phyloP scores from a whole-genome alignment of 2,329 filamentous ascomycete species.

The Xylariaceae sp. region DNA sequence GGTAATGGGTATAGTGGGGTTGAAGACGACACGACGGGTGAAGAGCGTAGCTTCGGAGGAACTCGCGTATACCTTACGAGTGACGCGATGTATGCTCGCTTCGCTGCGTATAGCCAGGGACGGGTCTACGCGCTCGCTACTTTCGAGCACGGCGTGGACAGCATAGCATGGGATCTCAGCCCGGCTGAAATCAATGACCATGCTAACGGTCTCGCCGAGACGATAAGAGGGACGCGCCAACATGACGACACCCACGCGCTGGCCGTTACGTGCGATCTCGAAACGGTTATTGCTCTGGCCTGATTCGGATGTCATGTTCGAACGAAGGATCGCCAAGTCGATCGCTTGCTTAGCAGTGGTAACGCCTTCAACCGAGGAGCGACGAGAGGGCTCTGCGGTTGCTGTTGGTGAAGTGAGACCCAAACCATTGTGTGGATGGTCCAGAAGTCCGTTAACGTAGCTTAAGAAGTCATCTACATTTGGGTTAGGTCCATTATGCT shows the following conservation, averaged over 20 bases:
- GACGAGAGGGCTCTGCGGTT: conserved; percentile 49
- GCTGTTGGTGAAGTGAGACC: conserved; percentile 70
- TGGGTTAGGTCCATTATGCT: conserved; percentile 30
- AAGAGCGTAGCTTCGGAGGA: conserved; percentile 80
- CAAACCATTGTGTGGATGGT: conserved; percentile 49
- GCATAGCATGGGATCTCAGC: conserved; percentile 80
- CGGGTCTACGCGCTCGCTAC: conserved; percentile 74
- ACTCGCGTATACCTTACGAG: conserved; percentile 72
- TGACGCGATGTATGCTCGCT: conserved; percentile 80
- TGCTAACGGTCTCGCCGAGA: conserved; percentile 79
- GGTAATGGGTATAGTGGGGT: conserved; percentile 71
- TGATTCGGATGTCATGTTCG: conserved; percentile 62
- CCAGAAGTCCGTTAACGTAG: conserved; percentile 72
- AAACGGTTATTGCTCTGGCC: conserved; percentile 86
- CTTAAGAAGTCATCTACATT: conserved; percentile 63
- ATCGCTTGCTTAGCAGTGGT: conserved; percentile 76
- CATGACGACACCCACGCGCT: conserved; percentile 84
- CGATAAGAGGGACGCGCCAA: conserved; percentile 83
- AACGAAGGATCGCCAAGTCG: conserved; percentile 82
- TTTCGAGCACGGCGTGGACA: conserved; percentile 78
- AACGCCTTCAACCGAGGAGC: conserved; percentile 53
- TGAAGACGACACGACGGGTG: conserved; percentile 72
- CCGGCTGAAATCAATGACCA: conserved; percentile 76
- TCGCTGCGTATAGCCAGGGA: conserved; percentile 78
- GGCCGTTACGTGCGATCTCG: conserved; percentile 89